Evolutionary conservation across 2,329 filamentous ascomycete genomes (phyloP).

Genomic region (Penicillium fuscoglaucum): DNA sequence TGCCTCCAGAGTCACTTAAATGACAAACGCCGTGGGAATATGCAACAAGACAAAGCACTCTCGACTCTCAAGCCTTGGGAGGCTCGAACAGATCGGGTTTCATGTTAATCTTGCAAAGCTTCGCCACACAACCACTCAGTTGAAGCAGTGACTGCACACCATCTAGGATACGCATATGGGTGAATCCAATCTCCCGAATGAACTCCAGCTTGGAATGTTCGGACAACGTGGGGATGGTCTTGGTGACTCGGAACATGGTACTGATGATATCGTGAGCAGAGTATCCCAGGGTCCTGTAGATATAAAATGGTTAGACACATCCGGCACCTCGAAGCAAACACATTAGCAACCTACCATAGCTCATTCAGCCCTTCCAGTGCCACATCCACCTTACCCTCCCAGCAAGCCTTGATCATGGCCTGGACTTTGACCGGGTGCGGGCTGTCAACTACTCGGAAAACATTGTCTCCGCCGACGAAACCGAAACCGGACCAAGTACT

Average conservation of each 20-base stretch:
- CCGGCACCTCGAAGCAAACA: not conserved
- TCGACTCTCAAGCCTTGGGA: constrained; percentile 32
- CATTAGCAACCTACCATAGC: constrained; percentile 64
- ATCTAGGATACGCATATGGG: constrained; percentile 98
- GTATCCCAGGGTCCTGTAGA: constrained; percentile 74
- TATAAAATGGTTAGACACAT: constrained; percentile 9
- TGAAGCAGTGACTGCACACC: constrained; percentile 94
- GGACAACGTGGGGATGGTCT: constrained; percentile 86
- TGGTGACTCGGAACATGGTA: constrained; percentile 98
- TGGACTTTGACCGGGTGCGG: constrained; percentile 98
- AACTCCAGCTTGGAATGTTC: constrained; percentile 97
- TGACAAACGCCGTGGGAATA: constrained; percentile 30
- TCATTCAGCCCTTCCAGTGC: constrained; percentile 85
- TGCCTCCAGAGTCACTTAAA: constrained; percentile 8
- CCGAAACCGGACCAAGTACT: constrained; percentile 91
- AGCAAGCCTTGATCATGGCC: constrained; percentile 96
- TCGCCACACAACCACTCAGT: constrained; percentile 85
- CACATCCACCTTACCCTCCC: constrained; percentile 85
- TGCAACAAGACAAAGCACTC: constrained; percentile 19
- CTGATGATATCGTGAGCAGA: constrained; percentile 99
- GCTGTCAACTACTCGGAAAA: constrained; percentile 95
- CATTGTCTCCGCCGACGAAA: constrained; percentile 95
- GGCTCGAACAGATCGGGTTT: constrained; percentile 75
- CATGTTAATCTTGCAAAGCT: constrained; percentile 96
- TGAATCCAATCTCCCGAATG: constrained; percentile 97